Conservation (phyloP, 768 basidiomycete species). For the Boletus sp. region DNA sequence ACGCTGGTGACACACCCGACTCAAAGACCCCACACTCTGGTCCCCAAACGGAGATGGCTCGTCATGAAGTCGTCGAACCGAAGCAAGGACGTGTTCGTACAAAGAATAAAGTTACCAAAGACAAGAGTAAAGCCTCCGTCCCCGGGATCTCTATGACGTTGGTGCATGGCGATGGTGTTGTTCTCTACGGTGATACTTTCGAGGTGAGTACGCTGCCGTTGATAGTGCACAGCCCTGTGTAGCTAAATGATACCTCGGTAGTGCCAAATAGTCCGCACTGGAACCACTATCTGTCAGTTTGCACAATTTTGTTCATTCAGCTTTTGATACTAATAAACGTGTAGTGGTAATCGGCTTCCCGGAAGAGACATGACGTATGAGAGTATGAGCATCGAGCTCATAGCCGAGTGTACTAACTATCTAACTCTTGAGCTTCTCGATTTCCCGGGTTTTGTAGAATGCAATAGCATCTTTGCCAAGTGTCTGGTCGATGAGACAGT, state of each 20-base stretch:
- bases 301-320: neutral
- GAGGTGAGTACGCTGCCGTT: slow-evolving; percentile 31
- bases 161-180: slow-evolving; percentile 38
- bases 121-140: slow-evolving; percentile 14
- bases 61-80: slow-evolving; percentile 1
- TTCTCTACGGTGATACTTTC: slow-evolving; percentile 38
- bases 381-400: neutral
- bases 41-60: neutral
- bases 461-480: neutral
- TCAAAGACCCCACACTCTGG: neutral
- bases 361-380: slow-evolving; percentile 10
- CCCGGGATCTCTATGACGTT: slow-evolving; percentile 31
- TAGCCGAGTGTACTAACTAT: slow-evolving; percentile 1
- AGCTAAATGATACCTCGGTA: slow-evolving; percentile 9
- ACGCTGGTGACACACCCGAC: neutral
- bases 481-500: neutral
- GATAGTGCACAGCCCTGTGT: neutral
- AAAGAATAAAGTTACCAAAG: slow-evolving; percentile 18
- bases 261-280: slow-evolving; percentile 29
- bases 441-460: slow-evolving; percentile 4
- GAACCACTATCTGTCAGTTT: slow-evolving; percentile 32
- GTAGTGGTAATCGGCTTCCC: slow-evolving; percentile 29
- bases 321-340: slow-evolving; percentile 8
- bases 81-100: slow-evolving; percentile 3
- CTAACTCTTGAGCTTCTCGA: neutral